These are phyloP conservation scores for Prunus fruticosa DNA, from an alignment of 306 rosid species.

Conservation along the genomic window DNA sequence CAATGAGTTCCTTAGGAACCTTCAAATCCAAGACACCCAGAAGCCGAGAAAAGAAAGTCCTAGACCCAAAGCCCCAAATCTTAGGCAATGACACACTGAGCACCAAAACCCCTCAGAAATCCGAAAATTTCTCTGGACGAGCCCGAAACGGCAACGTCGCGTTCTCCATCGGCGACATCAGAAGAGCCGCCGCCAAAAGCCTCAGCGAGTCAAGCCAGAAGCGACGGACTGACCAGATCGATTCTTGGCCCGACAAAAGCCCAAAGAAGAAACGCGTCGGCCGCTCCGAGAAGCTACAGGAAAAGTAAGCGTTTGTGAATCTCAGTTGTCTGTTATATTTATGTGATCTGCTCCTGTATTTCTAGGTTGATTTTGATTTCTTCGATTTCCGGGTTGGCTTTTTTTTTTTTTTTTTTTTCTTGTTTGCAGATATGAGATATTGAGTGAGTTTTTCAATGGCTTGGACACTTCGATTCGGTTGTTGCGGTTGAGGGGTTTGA, in stretches of 20 bases:
- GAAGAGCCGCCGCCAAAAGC: conserved; percentile 3
- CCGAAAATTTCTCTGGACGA: conserved; percentile 3
- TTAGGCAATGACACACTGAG: conserved; percentile 15
- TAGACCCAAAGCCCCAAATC: conserved; percentile 17
- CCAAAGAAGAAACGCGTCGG: background rate
- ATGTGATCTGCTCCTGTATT: background rate
- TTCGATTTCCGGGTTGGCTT: background rate
- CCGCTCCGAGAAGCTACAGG: conserved; percentile 35
- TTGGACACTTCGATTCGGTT: conserved; percentile 57
- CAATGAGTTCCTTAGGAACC: conserved; percentile 42
- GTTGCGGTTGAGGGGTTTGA: conserved; percentile 38
- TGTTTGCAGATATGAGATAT: conserved; percentile 47
- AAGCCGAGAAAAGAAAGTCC: conserved; percentile 42
- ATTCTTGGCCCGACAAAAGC: background rate
- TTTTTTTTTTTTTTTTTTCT: background rate
- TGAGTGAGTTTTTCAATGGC: conserved; percentile 50
- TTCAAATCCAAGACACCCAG: background rate
- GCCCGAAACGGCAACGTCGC: background rate
- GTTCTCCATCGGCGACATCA: background rate
- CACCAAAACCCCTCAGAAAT: conserved; percentile 64
- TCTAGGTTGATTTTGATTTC: background rate
- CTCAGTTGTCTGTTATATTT: background rate
- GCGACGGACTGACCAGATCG: conserved; percentile 9
- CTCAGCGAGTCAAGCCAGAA: conserved; percentile 24
- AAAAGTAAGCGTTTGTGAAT: conserved; percentile 35